Conservation (phyloP, 2,329 filamentous ascomycete species). For the Nigrograna mackinnonii region DNA sequence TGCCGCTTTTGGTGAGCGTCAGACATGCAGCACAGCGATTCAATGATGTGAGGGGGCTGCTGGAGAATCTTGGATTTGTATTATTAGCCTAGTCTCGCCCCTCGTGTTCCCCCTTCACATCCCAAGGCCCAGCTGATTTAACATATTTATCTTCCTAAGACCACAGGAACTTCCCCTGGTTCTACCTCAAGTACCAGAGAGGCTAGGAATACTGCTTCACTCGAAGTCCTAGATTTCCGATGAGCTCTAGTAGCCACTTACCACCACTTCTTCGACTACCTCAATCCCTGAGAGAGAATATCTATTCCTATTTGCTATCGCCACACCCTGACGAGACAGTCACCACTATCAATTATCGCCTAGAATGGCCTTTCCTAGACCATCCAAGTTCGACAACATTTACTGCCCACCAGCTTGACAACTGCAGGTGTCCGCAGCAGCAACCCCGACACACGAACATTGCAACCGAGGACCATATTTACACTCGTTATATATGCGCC, state of each 20-base stretch:
- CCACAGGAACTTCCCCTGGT: no score
- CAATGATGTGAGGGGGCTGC: no score
- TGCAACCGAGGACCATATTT: constrained; percentile 28
- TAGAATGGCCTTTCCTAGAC: constrained; percentile 29
- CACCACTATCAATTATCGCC: constrained; percentile 38
- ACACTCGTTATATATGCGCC: constrained; percentile 29
- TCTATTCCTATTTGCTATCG: constrained; percentile 26
- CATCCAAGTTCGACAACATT: constrained; percentile 36
- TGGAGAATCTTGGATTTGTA: no score
- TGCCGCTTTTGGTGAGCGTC: no score
- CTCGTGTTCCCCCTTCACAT: no score
- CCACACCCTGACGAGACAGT: constrained; percentile 37
- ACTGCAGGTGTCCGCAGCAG: constrained; percentile 25
- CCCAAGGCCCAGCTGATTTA: no score
- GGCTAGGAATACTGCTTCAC: no score
- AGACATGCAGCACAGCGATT: no score
- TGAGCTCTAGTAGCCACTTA: background rate
- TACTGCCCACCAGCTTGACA: constrained; percentile 25
- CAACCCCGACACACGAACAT: constrained; percentile 7
- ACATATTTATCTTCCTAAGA: no score
- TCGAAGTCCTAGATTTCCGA: no score
- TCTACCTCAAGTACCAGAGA: no score
- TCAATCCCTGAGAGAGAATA: constrained; percentile 13
- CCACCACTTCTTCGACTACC: constrained; percentile 14
- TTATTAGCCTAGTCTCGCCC: no score